Percentiles rank a stretch among this genome's conserved stretches.
Evolutionary conservation across 73 alveolate genomes (phyloP).

Genomic region (Tetrahymena elliotti): DNA sequence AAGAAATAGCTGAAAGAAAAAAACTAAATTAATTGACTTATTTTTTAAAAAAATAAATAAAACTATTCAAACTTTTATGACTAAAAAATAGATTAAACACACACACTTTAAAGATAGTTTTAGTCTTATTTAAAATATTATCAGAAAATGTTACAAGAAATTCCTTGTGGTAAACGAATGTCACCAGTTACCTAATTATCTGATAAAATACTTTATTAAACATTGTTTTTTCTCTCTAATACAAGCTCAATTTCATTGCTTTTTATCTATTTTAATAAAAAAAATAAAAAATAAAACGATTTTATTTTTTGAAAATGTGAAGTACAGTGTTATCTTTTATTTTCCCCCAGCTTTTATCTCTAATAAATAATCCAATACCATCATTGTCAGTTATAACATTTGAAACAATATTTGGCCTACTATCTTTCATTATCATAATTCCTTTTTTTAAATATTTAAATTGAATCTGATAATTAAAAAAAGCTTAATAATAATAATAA

Average conservation of each 20-base stretch:
- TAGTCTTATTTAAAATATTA: neutral
- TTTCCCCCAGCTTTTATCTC: constrained; percentile 36
- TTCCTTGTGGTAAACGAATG: constrained; percentile 20
- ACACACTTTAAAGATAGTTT: neutral
- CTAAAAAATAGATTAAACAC: too few species aligned
- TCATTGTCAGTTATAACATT: constrained; percentile 27
- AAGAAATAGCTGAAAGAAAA: too few species aligned
- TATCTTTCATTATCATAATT: constrained; percentile 30
- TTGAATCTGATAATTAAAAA: neutral
- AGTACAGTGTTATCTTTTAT: neutral
- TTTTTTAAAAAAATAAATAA: too few species aligned
- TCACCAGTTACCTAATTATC: constrained; percentile 25
- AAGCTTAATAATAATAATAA: too few species aligned
- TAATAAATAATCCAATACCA: constrained; percentile 36
- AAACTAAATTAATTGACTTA: too few species aligned
- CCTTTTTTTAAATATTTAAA: neutral
- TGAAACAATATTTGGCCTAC: constrained; percentile 19
- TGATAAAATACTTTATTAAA: neutral
- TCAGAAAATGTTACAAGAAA: constrained; percentile 28
- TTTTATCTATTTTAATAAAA: neutral
- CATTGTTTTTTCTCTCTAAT: constrained; percentile 13
- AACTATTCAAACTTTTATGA: too few species aligned
- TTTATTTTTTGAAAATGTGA: neutral
- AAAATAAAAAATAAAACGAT: neutral
- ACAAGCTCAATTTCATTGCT: constrained; percentile 30